Conservation (phyloP, 2,329 filamentous ascomycete species). For the Botrytis fragariae region DNA sequence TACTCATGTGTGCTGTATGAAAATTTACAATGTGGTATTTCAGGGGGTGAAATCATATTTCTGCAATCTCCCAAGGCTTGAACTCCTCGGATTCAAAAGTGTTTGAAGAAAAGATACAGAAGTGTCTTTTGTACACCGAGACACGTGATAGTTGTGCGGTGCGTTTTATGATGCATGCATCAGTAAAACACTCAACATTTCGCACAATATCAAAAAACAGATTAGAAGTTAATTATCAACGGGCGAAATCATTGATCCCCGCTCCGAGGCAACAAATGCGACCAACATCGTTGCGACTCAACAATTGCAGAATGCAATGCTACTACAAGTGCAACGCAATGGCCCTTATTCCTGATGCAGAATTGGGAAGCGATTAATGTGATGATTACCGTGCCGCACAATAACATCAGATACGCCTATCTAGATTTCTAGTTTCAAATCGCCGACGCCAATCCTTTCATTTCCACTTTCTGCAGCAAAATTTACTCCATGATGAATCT, state of each 20-base stretch:
- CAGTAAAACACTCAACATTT: neutral
- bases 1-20: neutral
- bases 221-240: neutral
- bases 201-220: neutral
- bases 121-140: neutral
- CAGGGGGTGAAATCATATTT: neutral
- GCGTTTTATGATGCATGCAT: neutral
- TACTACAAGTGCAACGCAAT: neutral
- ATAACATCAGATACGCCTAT: neutral
- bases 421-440: neutral
- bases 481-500: neutral
- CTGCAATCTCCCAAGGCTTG: neutral
- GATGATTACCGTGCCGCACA: neutral
- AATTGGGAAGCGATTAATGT: neutral
- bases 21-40: neutral
- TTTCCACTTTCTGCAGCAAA: slow-evolving; percentile 1
- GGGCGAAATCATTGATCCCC: neutral
- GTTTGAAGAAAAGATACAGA: neutral
- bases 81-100: neutral
- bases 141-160: neutral
- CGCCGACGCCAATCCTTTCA: neutral
- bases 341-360: neutral
- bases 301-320: slow-evolving; percentile 2
- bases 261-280: neutral
- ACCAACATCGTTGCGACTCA: neutral